phyloP scores from a whole-genome alignment of 2,329 filamentous ascomycete genomes.

The Phaeosphaeriaceae sp. region DNA sequence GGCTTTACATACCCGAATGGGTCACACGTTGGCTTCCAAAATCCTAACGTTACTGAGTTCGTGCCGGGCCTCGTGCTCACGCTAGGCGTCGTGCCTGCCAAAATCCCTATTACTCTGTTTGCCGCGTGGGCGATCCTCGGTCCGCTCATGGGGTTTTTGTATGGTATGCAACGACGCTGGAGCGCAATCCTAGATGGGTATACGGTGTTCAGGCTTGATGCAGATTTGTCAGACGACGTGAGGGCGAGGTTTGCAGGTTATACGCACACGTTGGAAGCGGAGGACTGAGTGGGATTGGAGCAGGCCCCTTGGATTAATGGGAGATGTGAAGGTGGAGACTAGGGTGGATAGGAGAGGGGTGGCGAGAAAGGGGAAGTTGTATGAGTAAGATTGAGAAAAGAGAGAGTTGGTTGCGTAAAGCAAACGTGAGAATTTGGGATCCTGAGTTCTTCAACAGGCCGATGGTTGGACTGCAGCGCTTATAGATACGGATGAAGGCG shows the following conservation, averaged over 20 bases:
- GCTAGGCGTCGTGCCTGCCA: slow-evolving; percentile 4
- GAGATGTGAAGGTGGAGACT: slow-evolving; percentile 2
- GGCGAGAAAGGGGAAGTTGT: background rate
- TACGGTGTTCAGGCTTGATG: slow-evolving; percentile 11
- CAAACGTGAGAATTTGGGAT: no score
- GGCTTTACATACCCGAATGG: slow-evolving; percentile 6
- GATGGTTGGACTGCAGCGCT: no score
- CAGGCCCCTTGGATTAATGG: slow-evolving; percentile 5
- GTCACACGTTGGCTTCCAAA: background rate
- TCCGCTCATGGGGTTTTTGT: slow-evolving; percentile 2
- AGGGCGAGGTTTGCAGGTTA: background rate
- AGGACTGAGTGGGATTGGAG: slow-evolving; percentile 1
- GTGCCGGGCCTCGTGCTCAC: slow-evolving; percentile 4
- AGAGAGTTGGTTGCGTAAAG: no score
- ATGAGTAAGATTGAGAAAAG: no score
- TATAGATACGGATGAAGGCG: no score
- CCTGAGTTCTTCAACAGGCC: no score
- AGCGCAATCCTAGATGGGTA: slow-evolving; percentile 12
- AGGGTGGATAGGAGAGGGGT: background rate
- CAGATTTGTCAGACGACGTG: background rate
- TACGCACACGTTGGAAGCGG: slow-evolving; percentile 1
- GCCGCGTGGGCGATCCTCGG: slow-evolving; percentile 6
- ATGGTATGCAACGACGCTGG: slow-evolving; percentile 12
- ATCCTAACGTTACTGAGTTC: slow-evolving; percentile 7
- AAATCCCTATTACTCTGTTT: slow-evolving; percentile 4